Evolutionary conservation across 2,329 filamentous ascomycete genomes (phyloP), one percentile per base, ranked within the genome.

Genomic region (Xylariaceae sp.): DNA sequence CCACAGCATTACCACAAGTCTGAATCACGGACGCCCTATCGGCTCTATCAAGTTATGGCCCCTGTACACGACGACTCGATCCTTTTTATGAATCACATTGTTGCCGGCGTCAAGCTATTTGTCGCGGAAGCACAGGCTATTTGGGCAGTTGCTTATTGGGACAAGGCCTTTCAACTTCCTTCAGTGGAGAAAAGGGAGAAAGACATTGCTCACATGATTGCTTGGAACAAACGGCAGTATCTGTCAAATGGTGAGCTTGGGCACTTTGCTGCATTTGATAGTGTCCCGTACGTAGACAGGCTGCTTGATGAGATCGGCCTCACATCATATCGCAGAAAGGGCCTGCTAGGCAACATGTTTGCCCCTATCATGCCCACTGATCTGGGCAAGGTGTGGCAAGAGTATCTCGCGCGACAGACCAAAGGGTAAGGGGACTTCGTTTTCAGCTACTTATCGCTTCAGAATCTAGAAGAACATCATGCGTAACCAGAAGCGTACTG

Each of bases 151-250:
- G 57, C 55, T 20, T 60, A 55, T 41, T 51, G 56, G 42, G 56
- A 59, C 35, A 53, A 54, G 29, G 52, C 54, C 22, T 50, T 60
- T 10, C 12, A 29, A 22, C 38, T 58, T 27, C 56, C 56, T 6
- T 49, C 44, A 17, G 37, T 45, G 12, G 52, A 47, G 19, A 50
- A 55, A 35, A 50, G 49, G 36, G 54, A 57, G 41, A 46, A 49
- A 5, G 52, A 56, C 20, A 47, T 59, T 19, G 55, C 59, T 5
- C 43, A 47, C 17, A 57, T 54, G 37, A 52, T 52, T 33, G 51
- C 58, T 4, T 61, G 55, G 54, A 59, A 55, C 35, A 54, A 55
- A 40, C 48, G 55, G 17, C 52, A 60, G 32, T 62, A 62, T 36
- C 56, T 59, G 3, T 57, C 48, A 10, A 57, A 56, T 36, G 59